A percentile compares a stretch with the other conserved stretches of the same genome.
phyloP scores from a whole-genome alignment of 176 grass and related monocot species.

The Phoenix roebelenii region DNA sequence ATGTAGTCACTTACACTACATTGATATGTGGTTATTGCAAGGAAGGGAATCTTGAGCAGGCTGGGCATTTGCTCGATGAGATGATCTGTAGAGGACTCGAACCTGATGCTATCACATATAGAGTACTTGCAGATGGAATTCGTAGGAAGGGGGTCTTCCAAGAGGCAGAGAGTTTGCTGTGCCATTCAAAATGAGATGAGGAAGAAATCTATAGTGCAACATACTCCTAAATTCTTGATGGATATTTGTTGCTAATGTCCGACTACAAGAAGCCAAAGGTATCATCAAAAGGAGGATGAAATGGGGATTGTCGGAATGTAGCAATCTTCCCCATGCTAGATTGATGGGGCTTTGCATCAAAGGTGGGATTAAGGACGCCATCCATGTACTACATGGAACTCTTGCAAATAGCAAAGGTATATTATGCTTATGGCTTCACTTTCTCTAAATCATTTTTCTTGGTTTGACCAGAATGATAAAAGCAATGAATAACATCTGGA shows the following conservation, averaged over 20 bases:
- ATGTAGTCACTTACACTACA: slow-evolving; percentile 2
- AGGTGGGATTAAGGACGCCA: slow-evolving; percentile 8
- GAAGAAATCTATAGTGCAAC: no score
- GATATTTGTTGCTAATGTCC: no score
- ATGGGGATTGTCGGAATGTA: no score
- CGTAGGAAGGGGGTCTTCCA: slow-evolving; percentile 4
- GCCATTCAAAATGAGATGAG: neutral
- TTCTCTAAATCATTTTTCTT: slow-evolving; percentile 2
- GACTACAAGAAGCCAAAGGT: no score
- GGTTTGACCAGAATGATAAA: neutral
- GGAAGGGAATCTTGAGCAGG: neutral
- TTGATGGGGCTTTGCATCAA: neutral
- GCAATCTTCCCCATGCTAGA: no score
- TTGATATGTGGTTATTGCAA: neutral
- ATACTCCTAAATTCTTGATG: no score
- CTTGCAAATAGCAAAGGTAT: neutral
- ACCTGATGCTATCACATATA: slow-evolving; percentile 6
- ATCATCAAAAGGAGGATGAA: no score
- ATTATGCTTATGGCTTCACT: slow-evolving; percentile 5
- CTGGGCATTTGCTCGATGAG: neutral
- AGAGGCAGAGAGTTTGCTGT: neutral
- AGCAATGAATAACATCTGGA: slow-evolving; percentile 4
- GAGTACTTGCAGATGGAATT: slow-evolving; percentile 4
- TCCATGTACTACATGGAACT: slow-evolving; percentile 1
- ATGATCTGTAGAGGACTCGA: slow-evolving; percentile 4